Conservation (phyloP, 2,329 filamentous ascomycete species). For the Nemania abortiva region DNA sequence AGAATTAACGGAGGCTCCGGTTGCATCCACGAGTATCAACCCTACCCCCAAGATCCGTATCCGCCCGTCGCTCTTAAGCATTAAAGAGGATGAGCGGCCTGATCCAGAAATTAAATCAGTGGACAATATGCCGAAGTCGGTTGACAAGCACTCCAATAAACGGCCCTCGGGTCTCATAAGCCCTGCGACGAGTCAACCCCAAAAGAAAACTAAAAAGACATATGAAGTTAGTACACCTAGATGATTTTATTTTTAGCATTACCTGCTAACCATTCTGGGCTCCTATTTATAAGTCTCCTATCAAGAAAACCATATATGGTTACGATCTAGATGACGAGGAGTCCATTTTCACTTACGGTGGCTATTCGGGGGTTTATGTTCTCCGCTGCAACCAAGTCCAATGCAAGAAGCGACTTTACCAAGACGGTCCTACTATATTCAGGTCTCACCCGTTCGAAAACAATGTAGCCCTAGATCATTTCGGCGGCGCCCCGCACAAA, state of each 20-base stretch:
- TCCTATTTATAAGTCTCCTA: neutral
- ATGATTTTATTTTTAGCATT: neutral
- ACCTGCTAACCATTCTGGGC: neutral
- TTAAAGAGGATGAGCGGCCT: neutral
- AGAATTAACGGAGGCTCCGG: neutral
- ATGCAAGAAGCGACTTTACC: slow-evolving; percentile 25
- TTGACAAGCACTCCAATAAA: slow-evolving; percentile 11
- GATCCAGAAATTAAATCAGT: neutral
- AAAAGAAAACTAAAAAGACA: slow-evolving; percentile 29
- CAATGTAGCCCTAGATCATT: slow-evolving; percentile 24
- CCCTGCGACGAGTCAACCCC: neutral
- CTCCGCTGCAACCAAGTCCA: slow-evolving; percentile 30
- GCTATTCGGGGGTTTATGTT: slow-evolving; percentile 21
- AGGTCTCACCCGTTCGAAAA: slow-evolving; percentile 32
- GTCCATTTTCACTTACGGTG: slow-evolving; percentile 27
- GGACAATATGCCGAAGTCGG: neutral
- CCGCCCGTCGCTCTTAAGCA: neutral
- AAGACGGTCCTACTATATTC: slow-evolving; percentile 23
- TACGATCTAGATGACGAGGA: slow-evolving; percentile 11
- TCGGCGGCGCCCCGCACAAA: slow-evolving; percentile 17
- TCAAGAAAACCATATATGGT: slow-evolving; percentile 13
- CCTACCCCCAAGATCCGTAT: neutral
- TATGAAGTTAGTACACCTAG: slow-evolving; percentile 7
- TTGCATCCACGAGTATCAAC: neutral
- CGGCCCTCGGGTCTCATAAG: slow-evolving; percentile 5